phyloP scores from a whole-genome alignment of 1,284 basidiomycete genomes.

The Gomphus sp. region DNA sequence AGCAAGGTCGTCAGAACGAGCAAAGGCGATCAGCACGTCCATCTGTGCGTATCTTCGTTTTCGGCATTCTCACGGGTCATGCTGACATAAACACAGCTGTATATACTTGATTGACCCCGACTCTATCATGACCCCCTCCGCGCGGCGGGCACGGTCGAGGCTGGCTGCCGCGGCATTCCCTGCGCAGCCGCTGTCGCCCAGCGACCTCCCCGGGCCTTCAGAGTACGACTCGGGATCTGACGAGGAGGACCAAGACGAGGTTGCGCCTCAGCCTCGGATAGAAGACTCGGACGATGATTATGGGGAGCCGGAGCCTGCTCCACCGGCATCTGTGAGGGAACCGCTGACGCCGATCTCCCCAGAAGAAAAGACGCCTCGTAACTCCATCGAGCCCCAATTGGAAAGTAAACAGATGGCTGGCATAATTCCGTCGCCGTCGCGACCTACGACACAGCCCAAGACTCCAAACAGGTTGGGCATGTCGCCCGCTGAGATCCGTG shows the following conservation, averaged over 20 bases:
- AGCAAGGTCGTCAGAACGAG: slow-evolving; percentile 72
- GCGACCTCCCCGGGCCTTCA: background rate
- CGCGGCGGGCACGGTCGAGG: slow-evolving; percentile 34
- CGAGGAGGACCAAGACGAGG: background rate
- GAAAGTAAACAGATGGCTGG: background rate
- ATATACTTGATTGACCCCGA: slow-evolving; percentile 76
- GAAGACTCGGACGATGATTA: slow-evolving; percentile 7
- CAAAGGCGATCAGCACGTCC: slow-evolving; percentile 78
- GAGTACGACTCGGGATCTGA: slow-evolving; percentile 9
- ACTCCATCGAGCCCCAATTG: background rate
- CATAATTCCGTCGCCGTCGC: background rate
- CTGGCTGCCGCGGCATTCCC: background rate
- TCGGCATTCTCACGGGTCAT: background rate
- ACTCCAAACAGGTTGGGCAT: slow-evolving; percentile 39
- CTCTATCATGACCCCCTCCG: slow-evolving; percentile 47
- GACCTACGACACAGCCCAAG: background rate
- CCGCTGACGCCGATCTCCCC: background rate
- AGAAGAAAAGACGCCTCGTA: slow-evolving; percentile 6
- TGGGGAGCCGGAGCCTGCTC: slow-evolving; percentile 4
- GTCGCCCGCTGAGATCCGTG: slow-evolving; percentile 66
- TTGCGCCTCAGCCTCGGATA: background rate
- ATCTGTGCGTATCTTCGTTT: slow-evolving; percentile 46
- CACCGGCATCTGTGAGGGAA: background rate
- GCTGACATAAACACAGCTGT: slow-evolving; percentile 36
- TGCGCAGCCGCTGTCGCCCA: slow-evolving; percentile 3